Percentiles rank a stretch among this genome's conserved stretches.
Conservation (phyloP, 1,284 basidiomycete genomes). For the Ceraceosorus guamensis region DNA sequence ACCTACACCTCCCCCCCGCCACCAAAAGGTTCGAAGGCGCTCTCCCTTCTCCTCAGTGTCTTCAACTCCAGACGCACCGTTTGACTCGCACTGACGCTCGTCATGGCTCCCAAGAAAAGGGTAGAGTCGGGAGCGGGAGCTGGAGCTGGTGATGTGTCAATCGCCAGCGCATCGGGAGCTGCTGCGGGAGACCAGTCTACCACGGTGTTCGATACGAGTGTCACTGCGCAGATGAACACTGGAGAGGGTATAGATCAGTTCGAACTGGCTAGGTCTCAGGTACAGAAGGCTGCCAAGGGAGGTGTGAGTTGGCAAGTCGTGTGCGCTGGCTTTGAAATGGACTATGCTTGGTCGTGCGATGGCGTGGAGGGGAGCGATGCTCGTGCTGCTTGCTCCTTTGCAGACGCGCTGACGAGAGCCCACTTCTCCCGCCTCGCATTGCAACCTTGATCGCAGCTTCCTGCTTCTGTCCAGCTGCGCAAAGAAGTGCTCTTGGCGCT, state of each 20-base stretch:
- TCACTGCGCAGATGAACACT: background rate
- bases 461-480: background rate
- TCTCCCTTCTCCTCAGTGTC: no score
- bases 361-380: no score
- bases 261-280: background rate
- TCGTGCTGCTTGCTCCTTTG: no score
- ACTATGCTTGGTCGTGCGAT: no score
- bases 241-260: background rate
- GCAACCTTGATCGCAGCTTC: background rate
- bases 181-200: background rate
- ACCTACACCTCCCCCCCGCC: no score
- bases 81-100: no score
- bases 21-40: no score
- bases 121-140: background rate
- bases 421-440: background rate
- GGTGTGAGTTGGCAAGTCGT: background rate
- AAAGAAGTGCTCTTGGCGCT: background rate
- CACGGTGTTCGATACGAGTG: no score
- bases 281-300: background rate
- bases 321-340: background rate
- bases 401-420: background rate
- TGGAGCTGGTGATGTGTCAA: background rate
- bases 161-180: background rate
- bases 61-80: no score
- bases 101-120: background rate